These are phyloP conservation scores for Lachnellula willkommii DNA, from an alignment of 2,329 filamentous ascomycete genomes.

Conservation along the genomic window DNA sequence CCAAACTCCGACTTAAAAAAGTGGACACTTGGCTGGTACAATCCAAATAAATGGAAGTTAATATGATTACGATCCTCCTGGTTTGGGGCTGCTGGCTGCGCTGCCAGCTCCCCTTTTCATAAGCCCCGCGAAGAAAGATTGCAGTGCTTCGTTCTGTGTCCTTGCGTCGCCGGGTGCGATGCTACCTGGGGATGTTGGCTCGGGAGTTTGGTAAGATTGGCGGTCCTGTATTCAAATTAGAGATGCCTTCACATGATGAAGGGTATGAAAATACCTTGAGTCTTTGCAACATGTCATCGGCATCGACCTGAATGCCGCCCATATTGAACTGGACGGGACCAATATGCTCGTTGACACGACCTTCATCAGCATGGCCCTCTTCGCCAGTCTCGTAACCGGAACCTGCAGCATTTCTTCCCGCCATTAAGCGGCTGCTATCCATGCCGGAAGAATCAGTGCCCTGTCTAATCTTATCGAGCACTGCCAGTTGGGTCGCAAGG, in stretches of 20 bases:
- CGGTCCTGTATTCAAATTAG: constrained; percentile 26
- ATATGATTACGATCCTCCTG: constrained; percentile 18
- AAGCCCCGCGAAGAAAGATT: constrained; percentile 54
- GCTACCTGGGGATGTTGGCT: constrained; percentile 26
- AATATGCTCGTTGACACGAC: constrained; percentile 61
- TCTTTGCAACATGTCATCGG: constrained; percentile 84
- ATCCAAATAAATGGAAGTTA: not conserved
- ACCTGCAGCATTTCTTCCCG: constrained; percentile 19
- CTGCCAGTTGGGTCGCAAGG: constrained; percentile 66
- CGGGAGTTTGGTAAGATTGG: constrained; percentile 31
- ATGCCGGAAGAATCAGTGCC: constrained; percentile 45
- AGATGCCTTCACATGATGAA: not conserved
- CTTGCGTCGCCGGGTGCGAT: constrained; percentile 37
- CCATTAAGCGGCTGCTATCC: constrained; percentile 24
- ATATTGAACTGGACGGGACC: constrained; percentile 97
- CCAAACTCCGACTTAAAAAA: not conserved
- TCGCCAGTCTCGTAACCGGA: constrained; percentile 17
- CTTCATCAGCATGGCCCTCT: constrained; percentile 23
- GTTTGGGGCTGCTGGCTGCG: constrained; percentile 28
- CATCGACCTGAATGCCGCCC: constrained; percentile 93
- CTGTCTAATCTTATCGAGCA: constrained; percentile 61
- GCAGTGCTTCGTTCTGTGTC: constrained; percentile 53
- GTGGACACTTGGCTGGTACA: not conserved
- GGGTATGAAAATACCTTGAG: constrained; percentile 59
- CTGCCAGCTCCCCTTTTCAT: constrained; percentile 45